phyloP scores from a whole-genome alignment of 441 rosid genomes.

The Metrosideros polymorpha region DNA sequence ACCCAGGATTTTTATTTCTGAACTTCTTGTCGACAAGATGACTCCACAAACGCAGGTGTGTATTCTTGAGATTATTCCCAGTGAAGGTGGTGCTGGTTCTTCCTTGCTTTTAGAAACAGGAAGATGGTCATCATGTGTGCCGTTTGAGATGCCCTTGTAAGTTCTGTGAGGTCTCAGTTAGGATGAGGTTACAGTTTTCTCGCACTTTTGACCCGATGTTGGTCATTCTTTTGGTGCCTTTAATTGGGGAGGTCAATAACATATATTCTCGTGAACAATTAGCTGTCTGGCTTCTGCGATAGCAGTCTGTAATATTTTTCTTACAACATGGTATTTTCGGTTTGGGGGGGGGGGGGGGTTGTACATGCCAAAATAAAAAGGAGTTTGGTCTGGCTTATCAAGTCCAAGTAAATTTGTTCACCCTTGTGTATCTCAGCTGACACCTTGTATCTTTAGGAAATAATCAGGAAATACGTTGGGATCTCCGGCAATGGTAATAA shows the following conservation, averaged over 20 bases:
- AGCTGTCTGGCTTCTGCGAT: not conserved
- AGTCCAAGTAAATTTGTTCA: not conserved
- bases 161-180: not conserved
- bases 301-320: not conserved
- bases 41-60: conserved; percentile 68
- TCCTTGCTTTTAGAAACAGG: not conserved
- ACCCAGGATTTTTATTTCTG: conserved; percentile 84
- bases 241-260: not conserved
- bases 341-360: not conserved
- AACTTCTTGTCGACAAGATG: conserved; percentile 78
- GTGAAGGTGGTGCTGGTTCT: not conserved
- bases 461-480: conserved; percentile 49
- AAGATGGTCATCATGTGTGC: not conserved
- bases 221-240: not conserved
- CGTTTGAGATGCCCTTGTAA: not conserved
- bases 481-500: conserved; percentile 49
- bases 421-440: not conserved
- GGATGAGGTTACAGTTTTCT: not conserved
- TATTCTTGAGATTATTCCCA: not conserved
- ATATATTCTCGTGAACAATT: not conserved
- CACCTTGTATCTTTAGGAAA: conserved; percentile 43
- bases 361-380: not conserved
- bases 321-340: not conserved
- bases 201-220: not conserved
- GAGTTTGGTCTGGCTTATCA: not conserved